phyloP scores from a whole-genome alignment of 192 early-diverging fungal genomes.

The Piromyces finnis region DNA sequence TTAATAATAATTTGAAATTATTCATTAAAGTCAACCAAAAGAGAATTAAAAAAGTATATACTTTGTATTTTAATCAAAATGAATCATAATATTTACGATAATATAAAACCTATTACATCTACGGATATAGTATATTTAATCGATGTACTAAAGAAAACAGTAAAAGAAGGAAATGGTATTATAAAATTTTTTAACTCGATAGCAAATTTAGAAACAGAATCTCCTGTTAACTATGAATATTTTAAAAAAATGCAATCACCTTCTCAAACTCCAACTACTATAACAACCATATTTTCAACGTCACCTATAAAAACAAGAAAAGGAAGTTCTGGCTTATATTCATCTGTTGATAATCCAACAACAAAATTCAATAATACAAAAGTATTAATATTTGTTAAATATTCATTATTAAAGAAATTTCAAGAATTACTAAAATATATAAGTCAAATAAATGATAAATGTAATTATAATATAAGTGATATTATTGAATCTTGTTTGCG shows the following conservation, averaged over 20 bases:
- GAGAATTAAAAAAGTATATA: too few species aligned
- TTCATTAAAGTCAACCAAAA: too few species aligned
- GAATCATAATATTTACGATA: too few species aligned
- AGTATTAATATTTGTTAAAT: background rate
- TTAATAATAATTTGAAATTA: too few species aligned
- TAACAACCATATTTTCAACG: background rate
- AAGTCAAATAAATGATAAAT: background rate
- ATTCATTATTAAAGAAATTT: background rate
- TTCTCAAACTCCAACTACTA: background rate
- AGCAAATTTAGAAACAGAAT: background rate
- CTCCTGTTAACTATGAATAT: too few species aligned
- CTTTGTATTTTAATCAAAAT: too few species aligned
- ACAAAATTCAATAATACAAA: background rate
- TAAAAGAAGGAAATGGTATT: background rate
- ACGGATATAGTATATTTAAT: too few species aligned
- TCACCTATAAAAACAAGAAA: background rate
- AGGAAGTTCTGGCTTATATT: too few species aligned
- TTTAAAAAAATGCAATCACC: too few species aligned
- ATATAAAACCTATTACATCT: too few species aligned
- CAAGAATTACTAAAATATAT: background rate
- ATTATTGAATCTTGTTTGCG: background rate
- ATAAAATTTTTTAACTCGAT: background rate
- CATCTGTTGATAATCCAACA: background rate
- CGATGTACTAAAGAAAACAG: background rate
- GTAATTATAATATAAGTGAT: background rate